Evolutionary conservation across 1,284 basidiomycete genomes (phyloP).

Genomic region (Naganishia cerealis): DNA sequence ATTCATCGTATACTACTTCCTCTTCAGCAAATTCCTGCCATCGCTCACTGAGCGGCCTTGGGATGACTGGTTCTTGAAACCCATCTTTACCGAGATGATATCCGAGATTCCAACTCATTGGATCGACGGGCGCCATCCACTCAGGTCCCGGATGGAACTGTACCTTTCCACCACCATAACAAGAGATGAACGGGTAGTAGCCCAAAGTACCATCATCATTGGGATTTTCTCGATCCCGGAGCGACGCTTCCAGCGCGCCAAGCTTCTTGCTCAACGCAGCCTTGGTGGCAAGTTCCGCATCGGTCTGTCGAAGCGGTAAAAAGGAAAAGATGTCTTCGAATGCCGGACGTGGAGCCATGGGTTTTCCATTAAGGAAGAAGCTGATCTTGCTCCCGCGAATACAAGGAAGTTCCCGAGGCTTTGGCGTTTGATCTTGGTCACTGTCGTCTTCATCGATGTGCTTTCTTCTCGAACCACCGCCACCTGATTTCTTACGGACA

Average conservation of each 20-base stretch:
- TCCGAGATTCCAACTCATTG: conserved; percentile 20
- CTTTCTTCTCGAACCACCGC: conserved; percentile 39
- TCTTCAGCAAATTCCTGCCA: conserved; percentile 48
- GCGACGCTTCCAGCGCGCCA: conserved; percentile 65
- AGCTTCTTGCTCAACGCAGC: conserved; percentile 62
- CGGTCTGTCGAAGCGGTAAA: conserved; percentile 68
- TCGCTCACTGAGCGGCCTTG: conserved; percentile 45
- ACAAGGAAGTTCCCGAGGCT: conserved; percentile 60
- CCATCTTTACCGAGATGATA: conserved; percentile 47
- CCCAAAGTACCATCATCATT: conserved; percentile 94
- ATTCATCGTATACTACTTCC: conserved; percentile 46
- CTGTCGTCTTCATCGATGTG: conserved; percentile 35
- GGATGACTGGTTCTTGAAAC: conserved; percentile 3
- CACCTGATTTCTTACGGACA: conserved; percentile 61
- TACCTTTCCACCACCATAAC: conserved; percentile 86
- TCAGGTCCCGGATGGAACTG: conserved; percentile 82
- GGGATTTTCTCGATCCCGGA: conserved; percentile 63
- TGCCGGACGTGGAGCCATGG: conserved; percentile 64
- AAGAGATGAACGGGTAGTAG: conserved; percentile 91
- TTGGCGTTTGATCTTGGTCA: conserved; percentile 49
- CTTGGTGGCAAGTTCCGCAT: conserved; percentile 58
- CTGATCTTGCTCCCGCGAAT: conserved; percentile 73
- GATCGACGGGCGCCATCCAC: conserved; percentile 67
- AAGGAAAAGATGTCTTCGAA: conserved; percentile 89
- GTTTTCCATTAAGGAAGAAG: conserved; percentile 90